phyloP scores from a whole-genome alignment of 805 yeast genomes.

The Cyberlindnera galapagoensis region DNA sequence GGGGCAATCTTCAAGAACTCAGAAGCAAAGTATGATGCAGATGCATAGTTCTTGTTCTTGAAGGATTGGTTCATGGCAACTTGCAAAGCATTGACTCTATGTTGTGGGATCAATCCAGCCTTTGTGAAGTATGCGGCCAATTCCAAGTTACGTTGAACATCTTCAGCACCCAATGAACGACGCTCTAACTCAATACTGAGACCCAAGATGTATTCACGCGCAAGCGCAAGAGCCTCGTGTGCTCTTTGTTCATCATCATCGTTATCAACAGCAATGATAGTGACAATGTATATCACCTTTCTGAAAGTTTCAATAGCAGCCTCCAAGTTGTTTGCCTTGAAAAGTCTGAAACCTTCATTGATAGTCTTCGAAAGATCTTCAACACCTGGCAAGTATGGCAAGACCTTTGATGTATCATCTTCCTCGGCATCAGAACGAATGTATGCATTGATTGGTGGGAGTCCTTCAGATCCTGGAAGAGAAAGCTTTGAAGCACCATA shows the following conservation, averaged over 20 bases:
- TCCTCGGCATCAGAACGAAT: slow-evolving; percentile 60
- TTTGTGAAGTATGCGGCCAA: slow-evolving; percentile 93
- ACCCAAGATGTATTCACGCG: slow-evolving; percentile 90
- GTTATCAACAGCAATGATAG: slow-evolving; percentile 62
- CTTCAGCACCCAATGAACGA: slow-evolving; percentile 66
- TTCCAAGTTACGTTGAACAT: slow-evolving; percentile 82
- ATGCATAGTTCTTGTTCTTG: slow-evolving; percentile 79
- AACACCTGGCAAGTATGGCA: slow-evolving; percentile 73
- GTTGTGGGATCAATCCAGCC: slow-evolving; percentile 75
- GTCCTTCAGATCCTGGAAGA: slow-evolving; percentile 61
- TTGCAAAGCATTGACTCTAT: slow-evolving; percentile 80
- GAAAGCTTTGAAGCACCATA: slow-evolving; percentile 75
- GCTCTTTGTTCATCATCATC: slow-evolving; percentile 77
- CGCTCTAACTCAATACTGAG: slow-evolving; percentile 86
- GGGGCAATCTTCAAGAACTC: slow-evolving; percentile 68
- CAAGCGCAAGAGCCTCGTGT: slow-evolving; percentile 58
- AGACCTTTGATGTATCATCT: slow-evolving; percentile 37
- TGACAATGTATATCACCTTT: slow-evolving; percentile 65
- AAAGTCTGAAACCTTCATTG: slow-evolving; percentile 71
- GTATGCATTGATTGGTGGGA: slow-evolving; percentile 63
- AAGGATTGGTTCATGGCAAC: slow-evolving; percentile 94
- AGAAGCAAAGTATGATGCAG: slow-evolving; percentile 85
- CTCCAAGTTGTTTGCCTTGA: slow-evolving; percentile 77
- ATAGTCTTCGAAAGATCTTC: slow-evolving; percentile 53
- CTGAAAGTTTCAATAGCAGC: slow-evolving; percentile 79